Percentiles rank a stretch among this genome's conserved stretches.
phyloP scores from a whole-genome alignment of 805 yeast genomes.

The Starmerella khaoyaiensis region DNA sequence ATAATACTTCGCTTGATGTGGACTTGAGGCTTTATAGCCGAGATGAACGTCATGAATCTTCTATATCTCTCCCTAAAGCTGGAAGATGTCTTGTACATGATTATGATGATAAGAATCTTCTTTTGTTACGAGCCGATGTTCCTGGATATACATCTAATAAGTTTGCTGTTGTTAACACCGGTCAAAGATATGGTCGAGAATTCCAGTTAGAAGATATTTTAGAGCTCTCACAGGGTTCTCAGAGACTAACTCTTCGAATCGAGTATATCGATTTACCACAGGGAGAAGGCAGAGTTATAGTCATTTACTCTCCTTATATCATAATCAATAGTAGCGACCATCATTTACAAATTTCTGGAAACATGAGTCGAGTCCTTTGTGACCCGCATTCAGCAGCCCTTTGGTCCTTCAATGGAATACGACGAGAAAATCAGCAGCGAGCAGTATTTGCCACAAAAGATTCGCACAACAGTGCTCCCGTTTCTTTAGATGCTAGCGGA shows the following conservation, averaged over 20 bases:
- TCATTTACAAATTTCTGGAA: constrained; percentile 44
- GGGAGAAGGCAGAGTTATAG: constrained; percentile 19
- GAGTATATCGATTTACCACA: constrained; percentile 38
- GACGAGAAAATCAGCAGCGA: constrained; percentile 52
- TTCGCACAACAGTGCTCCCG: constrained; percentile 56
- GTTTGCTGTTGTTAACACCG: constrained; percentile 47
- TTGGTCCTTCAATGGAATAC: constrained; percentile 66
- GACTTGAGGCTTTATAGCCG: constrained; percentile 67
- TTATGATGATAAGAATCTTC: constrained; percentile 56
- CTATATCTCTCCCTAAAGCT: constrained; percentile 49
- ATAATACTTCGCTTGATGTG: constrained; percentile 71
- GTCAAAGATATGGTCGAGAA: constrained; percentile 31
- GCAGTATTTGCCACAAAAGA: constrained; percentile 36
- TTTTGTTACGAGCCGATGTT: constrained; percentile 51
- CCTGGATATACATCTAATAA: constrained; percentile 54
- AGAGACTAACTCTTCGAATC: constrained; percentile 46
- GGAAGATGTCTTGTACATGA: constrained; percentile 64
- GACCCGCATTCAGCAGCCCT: constrained; percentile 41
- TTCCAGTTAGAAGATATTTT: constrained; percentile 40
- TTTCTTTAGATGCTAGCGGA: constrained; percentile 85
- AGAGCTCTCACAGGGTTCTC: constrained; percentile 45
- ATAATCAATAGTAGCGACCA: constrained; percentile 69
- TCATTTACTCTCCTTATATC: constrained; percentile 72
- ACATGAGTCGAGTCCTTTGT: constrained; percentile 41
- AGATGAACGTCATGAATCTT: constrained; percentile 53